phyloP scores from a whole-genome alignment of 495 filamentous ascomycete genomes.

The Neurospora sp. region DNA sequence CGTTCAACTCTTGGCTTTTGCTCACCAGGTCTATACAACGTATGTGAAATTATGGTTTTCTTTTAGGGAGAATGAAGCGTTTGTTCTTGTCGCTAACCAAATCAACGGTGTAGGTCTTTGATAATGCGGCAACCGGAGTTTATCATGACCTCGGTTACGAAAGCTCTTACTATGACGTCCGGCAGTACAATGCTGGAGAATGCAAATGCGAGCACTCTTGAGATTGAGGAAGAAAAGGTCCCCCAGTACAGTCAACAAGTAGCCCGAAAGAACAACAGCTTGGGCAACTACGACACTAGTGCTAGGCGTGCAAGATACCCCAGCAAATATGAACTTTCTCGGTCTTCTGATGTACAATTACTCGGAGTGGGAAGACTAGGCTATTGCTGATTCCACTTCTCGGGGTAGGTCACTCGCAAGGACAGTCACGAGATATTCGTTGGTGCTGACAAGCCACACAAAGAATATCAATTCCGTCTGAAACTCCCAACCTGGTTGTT shows the following conservation, averaged over 20 bases:
- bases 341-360: background rate
- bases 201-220: background rate
- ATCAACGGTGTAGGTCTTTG: background rate
- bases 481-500: background rate
- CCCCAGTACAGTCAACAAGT: background rate
- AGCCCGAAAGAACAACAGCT: background rate
- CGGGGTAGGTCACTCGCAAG: background rate
- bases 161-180: background rate
- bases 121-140: background rate
- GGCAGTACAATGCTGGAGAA: background rate
- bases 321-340: background rate
- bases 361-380: background rate
- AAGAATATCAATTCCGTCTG: background rate
- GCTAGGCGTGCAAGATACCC: background rate
- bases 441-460: too few species aligned
- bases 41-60: too few species aligned
- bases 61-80: background rate
- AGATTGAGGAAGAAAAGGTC: background rate
- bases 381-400: background rate
- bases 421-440: background rate
- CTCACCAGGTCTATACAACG: background rate
- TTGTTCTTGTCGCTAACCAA: too few species aligned
- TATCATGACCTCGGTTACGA: background rate
- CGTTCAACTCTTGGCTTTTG: background rate
- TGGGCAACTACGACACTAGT: background rate